Evolutionary conservation across 2,329 filamentous ascomycete genomes (phyloP).

Genomic region (Aspergillus fijiensis): DNA sequence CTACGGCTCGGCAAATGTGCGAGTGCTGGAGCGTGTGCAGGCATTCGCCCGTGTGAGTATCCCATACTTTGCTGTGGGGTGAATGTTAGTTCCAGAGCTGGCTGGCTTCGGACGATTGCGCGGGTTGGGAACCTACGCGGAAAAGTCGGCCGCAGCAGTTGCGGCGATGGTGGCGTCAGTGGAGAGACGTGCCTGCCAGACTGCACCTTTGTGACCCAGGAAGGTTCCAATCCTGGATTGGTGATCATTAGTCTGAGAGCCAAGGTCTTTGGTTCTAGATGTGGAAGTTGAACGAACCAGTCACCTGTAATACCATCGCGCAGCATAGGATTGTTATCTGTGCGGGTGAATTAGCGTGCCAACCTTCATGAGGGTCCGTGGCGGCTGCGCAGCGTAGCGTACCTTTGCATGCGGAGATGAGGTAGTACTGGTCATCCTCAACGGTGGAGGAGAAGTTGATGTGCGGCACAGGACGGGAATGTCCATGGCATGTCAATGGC

Average conservation of each 20-base stretch:
- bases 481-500: conserved; percentile 89
- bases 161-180: conserved; percentile 84
- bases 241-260: neutral
- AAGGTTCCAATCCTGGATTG: conserved; percentile 81
- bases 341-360: conserved; percentile 3
- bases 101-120: conserved; percentile 10
- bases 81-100: conserved; percentile 27
- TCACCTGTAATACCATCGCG: conserved; percentile 93
- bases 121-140: conserved; percentile 61
- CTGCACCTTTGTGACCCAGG: conserved; percentile 95
- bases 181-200: conserved; percentile 92
- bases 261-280: neutral
- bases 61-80: conserved; percentile 82
- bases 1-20: conserved; percentile 91
- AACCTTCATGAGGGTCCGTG: neutral
- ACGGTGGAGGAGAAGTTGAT: conserved; percentile 83
- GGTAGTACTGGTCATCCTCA: conserved; percentile 81
- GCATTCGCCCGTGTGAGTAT: conserved; percentile 89
- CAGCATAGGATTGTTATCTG: conserved; percentile 97
- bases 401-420: conserved; percentile 94
- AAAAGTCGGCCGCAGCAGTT: conserved; percentile 94
- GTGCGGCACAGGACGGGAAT: conserved; percentile 88
- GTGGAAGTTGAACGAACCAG: conserved; percentile 58
- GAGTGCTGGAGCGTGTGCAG: conserved; percentile 84
- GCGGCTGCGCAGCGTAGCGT: conserved; percentile 6